These are phyloP conservation scores for Golovinomyces cichoracearum DNA, from an alignment of 2,329 filamentous ascomycete species.

Conservation along the genomic window DNA sequence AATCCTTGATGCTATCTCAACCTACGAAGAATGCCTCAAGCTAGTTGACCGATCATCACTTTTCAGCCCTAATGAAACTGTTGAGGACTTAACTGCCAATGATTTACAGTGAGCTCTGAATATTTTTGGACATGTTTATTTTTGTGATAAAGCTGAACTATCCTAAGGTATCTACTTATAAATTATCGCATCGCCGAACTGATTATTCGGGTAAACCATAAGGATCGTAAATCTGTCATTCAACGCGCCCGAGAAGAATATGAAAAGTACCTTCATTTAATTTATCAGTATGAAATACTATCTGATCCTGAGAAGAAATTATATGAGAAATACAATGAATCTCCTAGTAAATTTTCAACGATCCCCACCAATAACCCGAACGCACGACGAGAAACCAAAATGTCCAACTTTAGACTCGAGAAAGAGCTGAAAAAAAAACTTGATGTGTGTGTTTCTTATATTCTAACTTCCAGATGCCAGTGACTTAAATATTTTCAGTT, in stretches of 20 bases:
- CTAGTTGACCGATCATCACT: conserved; percentile 47
- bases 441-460: conserved; percentile 27
- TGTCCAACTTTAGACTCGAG: conserved; percentile 59
- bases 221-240: conserved; percentile 37
- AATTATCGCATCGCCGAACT: conserved; percentile 61
- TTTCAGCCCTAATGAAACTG: conserved; percentile 70
- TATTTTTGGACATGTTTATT: neutral
- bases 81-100: conserved; percentile 67
- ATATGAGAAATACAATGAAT: conserved; percentile 46
- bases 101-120: conserved; percentile 37
- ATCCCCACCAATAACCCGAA: conserved; percentile 38
- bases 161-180: conserved; percentile 41
- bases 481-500: conserved; percentile 18
- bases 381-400: conserved; percentile 55
- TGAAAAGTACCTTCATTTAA: conserved; percentile 48
- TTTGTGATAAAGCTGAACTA: conserved; percentile 6
- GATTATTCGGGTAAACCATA: conserved; percentile 35
- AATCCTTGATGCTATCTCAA: conserved; percentile 37
- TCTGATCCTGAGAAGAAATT: conserved; percentile 36
- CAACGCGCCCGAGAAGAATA: conserved; percentile 40
- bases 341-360: conserved; percentile 46
- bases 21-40: conserved; percentile 47
- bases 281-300: conserved; percentile 59
- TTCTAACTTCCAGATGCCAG: neutral
- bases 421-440: conserved; percentile 63